A percentile compares a stretch with the other conserved stretches of the same genome.
Evolutionary conservation across 2,329 filamentous ascomycete genomes (phyloP).

Genomic region (Hymenoscyphus fraxineus): DNA sequence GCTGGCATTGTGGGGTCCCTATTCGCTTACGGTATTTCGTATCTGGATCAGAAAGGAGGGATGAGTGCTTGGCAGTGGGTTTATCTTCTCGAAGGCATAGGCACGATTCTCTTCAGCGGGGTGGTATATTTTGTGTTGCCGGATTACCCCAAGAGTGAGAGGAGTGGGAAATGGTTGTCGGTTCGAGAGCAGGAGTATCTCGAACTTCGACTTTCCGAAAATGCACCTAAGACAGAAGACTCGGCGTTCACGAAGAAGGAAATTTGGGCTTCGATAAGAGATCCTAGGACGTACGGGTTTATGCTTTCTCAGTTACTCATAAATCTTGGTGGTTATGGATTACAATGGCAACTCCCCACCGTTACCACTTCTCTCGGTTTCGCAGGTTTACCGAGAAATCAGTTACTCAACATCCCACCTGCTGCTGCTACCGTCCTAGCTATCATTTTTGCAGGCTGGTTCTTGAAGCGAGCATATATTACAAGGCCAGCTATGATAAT

Average conservation of each 20-base stretch:
- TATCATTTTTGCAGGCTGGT: conserved; percentile 40
- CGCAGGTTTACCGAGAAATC: conserved; percentile 41
- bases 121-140: conserved; percentile 41
- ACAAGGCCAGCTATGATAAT: conserved; percentile 41
- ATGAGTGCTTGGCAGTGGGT: conserved; percentile 58
- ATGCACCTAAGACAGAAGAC: conserved; percentile 39
- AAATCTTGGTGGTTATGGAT: conserved; percentile 41
- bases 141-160: conserved; percentile 42
- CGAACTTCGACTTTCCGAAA: conserved; percentile 38
- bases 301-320: conserved; percentile 38
- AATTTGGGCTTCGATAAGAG: conserved; percentile 35
- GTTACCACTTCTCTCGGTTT: conserved; percentile 43
- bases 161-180: conserved; percentile 38
- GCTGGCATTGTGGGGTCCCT: conserved; percentile 40
- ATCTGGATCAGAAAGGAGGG: conserved; percentile 40
- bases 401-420: conserved; percentile 44
- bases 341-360: conserved; percentile 42
- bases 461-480: conserved; percentile 39
- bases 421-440: conserved; percentile 40
- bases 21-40: conserved; percentile 49
- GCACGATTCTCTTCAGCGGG: conserved; percentile 39
- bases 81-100: conserved; percentile 43
- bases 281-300: conserved; percentile 38
- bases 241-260: conserved; percentile 37
- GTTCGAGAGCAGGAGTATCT: conserved; percentile 39